Percentiles rank a stretch among this genome's conserved stretches.
Conservation (phyloP, 306 rosid genomes). For the Rosa chinensis region DNA sequence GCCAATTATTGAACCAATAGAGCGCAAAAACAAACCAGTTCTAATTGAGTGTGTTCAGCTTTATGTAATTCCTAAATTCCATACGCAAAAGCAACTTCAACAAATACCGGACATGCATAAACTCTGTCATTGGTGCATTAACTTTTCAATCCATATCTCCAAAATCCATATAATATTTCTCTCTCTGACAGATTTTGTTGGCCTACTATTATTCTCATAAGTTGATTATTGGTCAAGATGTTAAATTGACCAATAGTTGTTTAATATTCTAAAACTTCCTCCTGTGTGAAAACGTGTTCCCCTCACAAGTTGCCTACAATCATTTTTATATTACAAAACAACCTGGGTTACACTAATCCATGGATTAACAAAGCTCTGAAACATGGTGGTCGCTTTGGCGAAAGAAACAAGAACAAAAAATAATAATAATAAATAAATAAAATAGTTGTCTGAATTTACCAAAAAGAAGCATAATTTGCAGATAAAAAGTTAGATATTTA, state of each 20-base stretch:
- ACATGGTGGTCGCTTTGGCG: no score
- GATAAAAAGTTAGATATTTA: slow-evolving; percentile 23
- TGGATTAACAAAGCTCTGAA: background rate
- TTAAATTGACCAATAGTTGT: background rate
- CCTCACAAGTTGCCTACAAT: background rate
- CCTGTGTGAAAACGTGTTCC: background rate
- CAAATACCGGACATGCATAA: background rate
- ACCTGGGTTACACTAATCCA: background rate
- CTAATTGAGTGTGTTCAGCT: no score
- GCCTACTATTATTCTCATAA: no score
- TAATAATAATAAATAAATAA: no score
- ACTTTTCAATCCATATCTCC: background rate
- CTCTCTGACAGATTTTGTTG: background rate
- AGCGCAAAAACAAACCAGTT: no score
- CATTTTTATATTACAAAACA: background rate
- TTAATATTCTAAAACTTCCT: background rate
- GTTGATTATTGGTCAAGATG: background rate
- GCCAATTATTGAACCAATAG: no score
- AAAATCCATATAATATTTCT: background rate
- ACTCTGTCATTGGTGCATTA: background rate
- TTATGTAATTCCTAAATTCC: background rate
- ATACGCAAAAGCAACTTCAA: slow-evolving; percentile 1
- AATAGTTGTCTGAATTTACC: background rate
- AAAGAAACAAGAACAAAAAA: no score
- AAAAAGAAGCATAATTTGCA: background rate